Evolutionary conservation across 2,329 filamentous ascomycete species (phyloP).

Genomic region (Colletotrichum truncatum): DNA sequence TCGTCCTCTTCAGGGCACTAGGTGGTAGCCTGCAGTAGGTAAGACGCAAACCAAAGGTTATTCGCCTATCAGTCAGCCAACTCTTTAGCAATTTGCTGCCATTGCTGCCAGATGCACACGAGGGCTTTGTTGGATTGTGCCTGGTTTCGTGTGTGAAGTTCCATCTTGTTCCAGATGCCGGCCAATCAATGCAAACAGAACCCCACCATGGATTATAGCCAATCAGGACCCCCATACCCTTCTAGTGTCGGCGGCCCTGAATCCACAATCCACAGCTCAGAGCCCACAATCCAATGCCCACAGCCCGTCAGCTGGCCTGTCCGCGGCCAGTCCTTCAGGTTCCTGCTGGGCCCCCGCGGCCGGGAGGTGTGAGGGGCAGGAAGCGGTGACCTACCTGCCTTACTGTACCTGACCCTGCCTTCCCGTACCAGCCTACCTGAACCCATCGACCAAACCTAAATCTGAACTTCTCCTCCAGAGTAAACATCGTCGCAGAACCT

Average conservation of each 20-base stretch:
- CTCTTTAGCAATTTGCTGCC: neutral
- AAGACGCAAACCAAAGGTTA: neutral
- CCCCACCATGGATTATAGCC: neutral
- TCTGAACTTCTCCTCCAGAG: conserved; percentile 24
- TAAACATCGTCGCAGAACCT: conserved; percentile 22
- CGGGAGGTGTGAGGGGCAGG: conserved; percentile 22
- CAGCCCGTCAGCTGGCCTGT: conserved; percentile 11
- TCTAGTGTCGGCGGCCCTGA: neutral
- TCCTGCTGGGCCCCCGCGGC: neutral
- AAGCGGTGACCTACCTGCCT: conserved; percentile 23
- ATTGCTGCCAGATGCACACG: neutral
- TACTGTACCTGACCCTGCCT: neutral
- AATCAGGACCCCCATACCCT: neutral
- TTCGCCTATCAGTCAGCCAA: neutral
- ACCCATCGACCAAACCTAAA: conserved; percentile 6
- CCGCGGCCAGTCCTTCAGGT: neutral
- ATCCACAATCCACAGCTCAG: neutral
- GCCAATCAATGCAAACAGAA: conserved; percentile 24
- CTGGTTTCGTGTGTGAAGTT: conserved; percentile 32
- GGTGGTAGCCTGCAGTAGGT: neutral
- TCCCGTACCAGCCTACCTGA: neutral
- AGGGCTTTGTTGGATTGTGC: conserved; percentile 16
- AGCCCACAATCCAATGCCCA: conserved; percentile 4
- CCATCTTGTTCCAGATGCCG: conserved; percentile 29
- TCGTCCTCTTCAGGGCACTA: no score